Base-by-base conservation (phyloP, 495 filamentous ascomycete species). In the Antarctomyces pellizariae region DNA sequence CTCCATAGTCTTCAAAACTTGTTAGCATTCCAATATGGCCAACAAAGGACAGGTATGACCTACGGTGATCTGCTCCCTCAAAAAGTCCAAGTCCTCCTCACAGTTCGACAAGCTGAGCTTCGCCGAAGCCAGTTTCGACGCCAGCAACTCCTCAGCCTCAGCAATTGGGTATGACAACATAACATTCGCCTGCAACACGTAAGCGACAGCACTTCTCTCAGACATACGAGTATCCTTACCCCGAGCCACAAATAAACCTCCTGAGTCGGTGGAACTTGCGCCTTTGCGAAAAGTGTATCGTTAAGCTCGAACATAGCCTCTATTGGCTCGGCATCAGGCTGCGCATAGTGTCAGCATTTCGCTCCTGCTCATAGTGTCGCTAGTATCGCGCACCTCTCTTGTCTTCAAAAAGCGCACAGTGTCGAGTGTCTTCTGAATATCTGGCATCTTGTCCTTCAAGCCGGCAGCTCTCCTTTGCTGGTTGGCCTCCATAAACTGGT, bases 401-500 rank as follows among this genome's bases (percentile, higher is more conserved):
- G 56, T 50, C 52, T 75, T 66, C 30, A 97, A 46, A 36, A 95
- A 97, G 25, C 53, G 54, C 12, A 93, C 84, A 22, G 77, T 91
- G 18, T 95, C 89, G 36, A 95, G 50, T n/a, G 89, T 93, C 60
- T 92, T 95, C 36, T 75, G 69, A 38, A 97, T 93, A 47, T 97
- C 86, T 1, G 86, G 86, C 40, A 95, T 75, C 59, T 93, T 97
- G 37, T 93, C 86, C 45, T 69, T 75, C 23, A 95, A 53, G 9
- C 82, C 79, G 7, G 58, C 59, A n/a, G 71, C 70, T 24, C 86
- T 67, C 25, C 75, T 59, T 40, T 84, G 70, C 14, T 77, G 76
- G 53, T 92, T 95, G 39, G 72, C 59, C 56, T 95, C 80, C 86
- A 97, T 97, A 53, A 93, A 97, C 48, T 95, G 89, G 54, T 97